Conservation (phyloP, 805 yeast species). For the Nakazawaea anatomiae region DNA sequence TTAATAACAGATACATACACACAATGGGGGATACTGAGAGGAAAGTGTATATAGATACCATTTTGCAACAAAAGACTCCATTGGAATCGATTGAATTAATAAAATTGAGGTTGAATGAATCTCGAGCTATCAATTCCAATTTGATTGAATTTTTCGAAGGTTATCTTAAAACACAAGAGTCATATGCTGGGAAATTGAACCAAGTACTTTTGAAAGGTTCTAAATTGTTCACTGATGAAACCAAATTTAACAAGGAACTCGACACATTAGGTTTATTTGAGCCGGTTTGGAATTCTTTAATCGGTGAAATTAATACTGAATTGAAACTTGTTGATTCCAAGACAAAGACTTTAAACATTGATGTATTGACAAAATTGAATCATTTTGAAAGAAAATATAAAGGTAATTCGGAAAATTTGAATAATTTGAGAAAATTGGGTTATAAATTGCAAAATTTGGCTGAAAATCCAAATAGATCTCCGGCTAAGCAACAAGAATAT, state of each 20-base stretch:
- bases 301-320: conserved; percentile 38
- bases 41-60: conserved; percentile 18
- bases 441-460: background rate
- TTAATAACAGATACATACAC: background rate
- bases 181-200: conserved; percentile 43
- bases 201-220: conserved; percentile 27
- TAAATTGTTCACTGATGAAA: conserved; percentile 27
- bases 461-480: conserved; percentile 14
- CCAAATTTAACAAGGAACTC: conserved; percentile 37
- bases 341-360: conserved; percentile 26
- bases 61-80: conserved; percentile 39
- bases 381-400: conserved; percentile 17
- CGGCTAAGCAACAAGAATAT: conserved; percentile 32
- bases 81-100: conserved; percentile 55
- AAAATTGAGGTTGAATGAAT: conserved; percentile 49
- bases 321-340: conserved; percentile 37
- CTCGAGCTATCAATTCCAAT: conserved; percentile 50
- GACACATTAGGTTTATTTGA: conserved; percentile 41
- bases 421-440: conserved; percentile 7
- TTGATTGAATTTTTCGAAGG: conserved; percentile 58
- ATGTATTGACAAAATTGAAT: conserved; percentile 16
- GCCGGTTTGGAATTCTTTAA: conserved; percentile 38
- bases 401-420: conserved; percentile 12
- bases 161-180: conserved; percentile 39
- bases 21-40: conserved; percentile 2